Evolutionary conservation across 306 rosid genomes (phyloP).

Genomic region (Dalbergia cochinchinensis): DNA sequence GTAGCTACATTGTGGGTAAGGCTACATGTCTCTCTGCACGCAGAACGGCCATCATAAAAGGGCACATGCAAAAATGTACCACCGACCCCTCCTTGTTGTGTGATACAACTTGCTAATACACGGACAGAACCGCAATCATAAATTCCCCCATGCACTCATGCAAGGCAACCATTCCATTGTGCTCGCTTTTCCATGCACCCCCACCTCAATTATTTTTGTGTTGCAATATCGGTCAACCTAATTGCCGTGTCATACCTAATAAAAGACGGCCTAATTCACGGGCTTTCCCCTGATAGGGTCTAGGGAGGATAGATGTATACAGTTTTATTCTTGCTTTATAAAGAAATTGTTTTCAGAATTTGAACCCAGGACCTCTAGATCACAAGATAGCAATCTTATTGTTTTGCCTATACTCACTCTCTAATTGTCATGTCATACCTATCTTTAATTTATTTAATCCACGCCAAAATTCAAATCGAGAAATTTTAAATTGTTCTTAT

Average conservation of each 20-base stretch:
- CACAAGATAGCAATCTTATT: too few relatives aligned
- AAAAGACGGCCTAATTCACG: too few relatives aligned
- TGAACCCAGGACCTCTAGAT: too few relatives aligned
- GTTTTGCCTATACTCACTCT: too few relatives aligned
- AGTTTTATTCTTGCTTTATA: too few relatives aligned
- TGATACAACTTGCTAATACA: conserved; percentile 37
- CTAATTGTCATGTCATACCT: not conserved
- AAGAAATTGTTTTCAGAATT: too few relatives aligned
- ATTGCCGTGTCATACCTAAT: not conserved
- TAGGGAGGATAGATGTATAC: too few relatives aligned
- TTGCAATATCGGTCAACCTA: conserved; percentile 42
- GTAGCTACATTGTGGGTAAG: conserved; percentile 49
- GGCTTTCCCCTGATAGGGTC: too few relatives aligned
- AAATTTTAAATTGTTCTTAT: too few relatives aligned
- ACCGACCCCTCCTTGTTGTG: conserved; percentile 43
- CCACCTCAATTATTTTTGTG: conserved; percentile 43
- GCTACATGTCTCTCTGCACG: conserved; percentile 34
- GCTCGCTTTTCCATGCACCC: conserved; percentile 40
- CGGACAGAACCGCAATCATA: conserved; percentile 43
- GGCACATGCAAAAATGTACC: conserved; percentile 54
- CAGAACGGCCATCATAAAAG: conserved; percentile 50
- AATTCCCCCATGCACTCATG: conserved; percentile 49
- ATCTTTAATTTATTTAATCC: conserved; percentile 12
- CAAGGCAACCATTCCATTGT: conserved; percentile 47
- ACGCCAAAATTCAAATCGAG: not conserved